A percentile compares a stretch with the other conserved stretches of the same genome.
Evolutionary conservation across 2,329 filamentous ascomycete species (phyloP).

Genomic region (Ophiostoma sp.): DNA sequence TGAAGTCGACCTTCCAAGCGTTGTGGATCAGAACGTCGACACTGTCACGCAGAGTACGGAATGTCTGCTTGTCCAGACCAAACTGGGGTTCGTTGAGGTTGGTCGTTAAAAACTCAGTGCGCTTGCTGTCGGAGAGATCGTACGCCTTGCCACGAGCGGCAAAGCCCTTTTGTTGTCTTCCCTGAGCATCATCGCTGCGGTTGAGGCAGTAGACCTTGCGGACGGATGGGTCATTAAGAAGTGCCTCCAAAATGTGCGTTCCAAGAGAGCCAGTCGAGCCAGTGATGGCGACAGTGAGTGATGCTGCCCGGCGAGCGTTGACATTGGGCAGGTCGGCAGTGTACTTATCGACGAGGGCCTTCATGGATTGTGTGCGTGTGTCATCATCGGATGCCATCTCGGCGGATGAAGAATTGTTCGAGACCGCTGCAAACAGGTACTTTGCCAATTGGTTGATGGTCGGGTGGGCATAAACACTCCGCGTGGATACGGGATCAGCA

Average conservation of each 20-base stretch:
- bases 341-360: conserved; percentile 41
- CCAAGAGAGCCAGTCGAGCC: conserved; percentile 54
- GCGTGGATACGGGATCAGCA: neutral
- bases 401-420: neutral
- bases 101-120: conserved; percentile 47
- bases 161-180: conserved; percentile 40
- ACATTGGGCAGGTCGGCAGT: conserved; percentile 36
- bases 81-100: conserved; percentile 52
- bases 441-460: neutral
- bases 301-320: conserved; percentile 31
- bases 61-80: conserved; percentile 45
- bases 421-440: neutral
- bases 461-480: conserved; percentile 10
- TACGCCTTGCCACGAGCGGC: neutral
- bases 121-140: neutral
- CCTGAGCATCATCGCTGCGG: conserved; percentile 44
- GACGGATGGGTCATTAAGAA: conserved; percentile 35
- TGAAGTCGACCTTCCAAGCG: conserved; percentile 58
- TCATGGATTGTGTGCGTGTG: conserved; percentile 35
- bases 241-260: conserved; percentile 47
- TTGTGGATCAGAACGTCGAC: conserved; percentile 55
- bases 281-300: conserved; percentile 47
- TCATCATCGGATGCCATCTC: neutral
- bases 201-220: conserved; percentile 51
- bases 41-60: conserved; percentile 41